These are phyloP conservation scores for Trichophyton simii DNA, from an alignment of 2,329 filamentous ascomycete genomes.

Conservation along the genomic window DNA sequence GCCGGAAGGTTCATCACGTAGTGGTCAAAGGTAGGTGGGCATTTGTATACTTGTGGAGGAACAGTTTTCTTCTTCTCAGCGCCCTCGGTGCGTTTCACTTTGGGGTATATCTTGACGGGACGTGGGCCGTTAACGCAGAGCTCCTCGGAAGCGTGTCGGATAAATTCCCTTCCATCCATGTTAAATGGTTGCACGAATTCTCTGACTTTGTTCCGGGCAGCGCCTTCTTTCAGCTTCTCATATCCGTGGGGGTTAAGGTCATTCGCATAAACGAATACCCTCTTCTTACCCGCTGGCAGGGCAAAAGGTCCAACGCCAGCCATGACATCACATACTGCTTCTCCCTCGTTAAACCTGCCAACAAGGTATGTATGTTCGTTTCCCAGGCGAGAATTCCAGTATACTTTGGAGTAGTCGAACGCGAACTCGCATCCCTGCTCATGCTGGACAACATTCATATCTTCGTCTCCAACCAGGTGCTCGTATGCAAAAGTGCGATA, in stretches of 20 bases:
- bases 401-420: conserved; percentile 93
- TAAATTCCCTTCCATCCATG: conserved; percentile 69
- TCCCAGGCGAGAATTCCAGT: conserved; percentile 91
- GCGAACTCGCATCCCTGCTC: conserved; percentile 77
- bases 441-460: conserved; percentile 69
- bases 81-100: conserved; percentile 20
- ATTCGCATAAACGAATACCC: conserved; percentile 90
- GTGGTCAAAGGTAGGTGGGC: conserved; percentile 67
- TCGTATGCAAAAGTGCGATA: conserved; percentile 92
- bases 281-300: conserved; percentile 76
- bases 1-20: conserved; percentile 98
- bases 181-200: conserved; percentile 69
- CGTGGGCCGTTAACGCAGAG: conserved; percentile 38
- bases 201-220: conserved; percentile 65
- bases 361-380: conserved; percentile 77
- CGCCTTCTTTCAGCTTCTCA: conserved; percentile 55
- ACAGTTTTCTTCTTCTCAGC: conserved; percentile 9
- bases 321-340: conserved; percentile 94
- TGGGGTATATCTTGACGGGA: conserved; percentile 41
- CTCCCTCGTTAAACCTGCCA: conserved; percentile 62
- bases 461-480: conserved; percentile 66
- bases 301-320: conserved; percentile 94
- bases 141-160: conserved; percentile 53
- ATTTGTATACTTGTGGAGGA: conserved; percentile 26
- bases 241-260: conserved; percentile 90